phyloP scores from a whole-genome alignment of 495 filamentous ascomycete species.

The Tetracladium marchalianum region DNA sequence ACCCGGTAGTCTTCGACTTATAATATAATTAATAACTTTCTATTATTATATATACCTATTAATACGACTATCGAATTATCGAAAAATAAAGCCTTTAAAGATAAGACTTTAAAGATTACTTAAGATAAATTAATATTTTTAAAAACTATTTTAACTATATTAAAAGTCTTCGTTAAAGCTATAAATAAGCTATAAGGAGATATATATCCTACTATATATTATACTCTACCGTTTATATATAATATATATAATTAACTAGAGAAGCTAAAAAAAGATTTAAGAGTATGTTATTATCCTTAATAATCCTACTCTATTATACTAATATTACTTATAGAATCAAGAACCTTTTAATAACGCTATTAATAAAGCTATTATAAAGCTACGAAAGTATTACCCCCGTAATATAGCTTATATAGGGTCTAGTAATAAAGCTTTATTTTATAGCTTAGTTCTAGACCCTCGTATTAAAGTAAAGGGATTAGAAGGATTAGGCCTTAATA shows the following conservation, averaged over 20 bases:
- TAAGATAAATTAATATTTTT: conserved; percentile 1
- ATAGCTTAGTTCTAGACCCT: conserved; percentile 3
- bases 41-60: conserved; percentile 3
- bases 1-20: neutral
- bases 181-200: conserved; percentile 1
- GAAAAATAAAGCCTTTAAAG: conserved; percentile 4
- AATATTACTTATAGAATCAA: no score
- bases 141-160: neutral
- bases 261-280: conserved; percentile 2
- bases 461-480: neutral
- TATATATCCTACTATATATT: no score
- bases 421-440: conserved; percentile 3
- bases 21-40: conserved; percentile 2
- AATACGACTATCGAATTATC: neutral
- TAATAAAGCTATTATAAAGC: no score
- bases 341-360: no score
- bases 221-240: no score
- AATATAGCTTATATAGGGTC: neutral
- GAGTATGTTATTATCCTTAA: conserved; percentile 1
- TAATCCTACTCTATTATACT: no score
- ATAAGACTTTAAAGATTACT: conserved; percentile 4
- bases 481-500: neutral
- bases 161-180: conserved; percentile 2
- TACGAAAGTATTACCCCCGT: conserved; percentile 4
- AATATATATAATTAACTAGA: conserved; percentile 3